phyloP scores from a whole-genome alignment of 108 stramenopile genomes.

The Nitzschia palea region DNA sequence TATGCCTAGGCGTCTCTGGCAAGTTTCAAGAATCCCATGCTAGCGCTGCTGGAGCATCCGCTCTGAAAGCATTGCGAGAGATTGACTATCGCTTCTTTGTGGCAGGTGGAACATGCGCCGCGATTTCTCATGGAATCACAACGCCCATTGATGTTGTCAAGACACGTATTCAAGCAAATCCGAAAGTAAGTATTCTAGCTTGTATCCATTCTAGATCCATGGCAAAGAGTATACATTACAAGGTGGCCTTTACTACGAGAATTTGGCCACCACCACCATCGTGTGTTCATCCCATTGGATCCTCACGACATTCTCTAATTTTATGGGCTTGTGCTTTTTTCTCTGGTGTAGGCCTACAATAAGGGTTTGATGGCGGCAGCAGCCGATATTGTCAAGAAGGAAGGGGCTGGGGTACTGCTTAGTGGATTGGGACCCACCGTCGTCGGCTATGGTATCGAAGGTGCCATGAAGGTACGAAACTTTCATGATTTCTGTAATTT shows the following conservation, averaged over 20 bases:
- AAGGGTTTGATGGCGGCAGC: slow-evolving; percentile 60
- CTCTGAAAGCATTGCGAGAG: background rate
- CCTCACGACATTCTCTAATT: no score
- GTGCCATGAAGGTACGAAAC: slow-evolving; percentile 46
- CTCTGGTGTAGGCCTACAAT: slow-evolving; percentile 34
- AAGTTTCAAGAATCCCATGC: background rate
- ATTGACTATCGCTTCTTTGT: slow-evolving; percentile 69
- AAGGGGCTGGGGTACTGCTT: slow-evolving; percentile 68
- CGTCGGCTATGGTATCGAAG: slow-evolving; percentile 92
- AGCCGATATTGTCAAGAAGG: slow-evolving; percentile 68
- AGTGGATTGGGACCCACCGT: slow-evolving; percentile 86
- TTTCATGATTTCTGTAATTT: no score
- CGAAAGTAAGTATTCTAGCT: slow-evolving; percentile 35
- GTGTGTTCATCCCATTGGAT: no score
- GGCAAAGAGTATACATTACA: no score
- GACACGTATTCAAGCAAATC: slow-evolving; percentile 88
- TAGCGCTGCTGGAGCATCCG: background rate
- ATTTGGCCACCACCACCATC: no score
- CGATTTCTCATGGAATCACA: slow-evolving; percentile 71
- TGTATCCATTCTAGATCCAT: background rate
- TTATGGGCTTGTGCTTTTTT: background rate
- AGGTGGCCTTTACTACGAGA: no score
- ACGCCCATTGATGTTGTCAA: slow-evolving; percentile 95
- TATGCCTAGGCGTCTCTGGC: background rate
- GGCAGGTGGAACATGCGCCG: slow-evolving; percentile 86